Conservation (phyloP, 1,139 yeast genomes). For the Pichia sp. region DNA sequence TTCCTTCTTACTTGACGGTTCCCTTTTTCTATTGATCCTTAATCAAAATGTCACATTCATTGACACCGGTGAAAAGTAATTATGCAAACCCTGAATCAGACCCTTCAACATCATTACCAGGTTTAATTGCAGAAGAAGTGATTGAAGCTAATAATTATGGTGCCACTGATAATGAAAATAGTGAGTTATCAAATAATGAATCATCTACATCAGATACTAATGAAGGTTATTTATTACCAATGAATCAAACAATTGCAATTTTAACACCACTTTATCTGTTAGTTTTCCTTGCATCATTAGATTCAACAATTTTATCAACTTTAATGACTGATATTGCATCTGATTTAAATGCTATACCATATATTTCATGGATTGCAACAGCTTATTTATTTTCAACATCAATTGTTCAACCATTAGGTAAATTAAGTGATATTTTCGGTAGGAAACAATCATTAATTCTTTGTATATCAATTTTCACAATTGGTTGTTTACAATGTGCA, state of each 20-base stretch:
- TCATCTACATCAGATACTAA: not conserved
- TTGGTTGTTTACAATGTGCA: constrained; percentile 54
- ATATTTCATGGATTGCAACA: constrained; percentile 55
- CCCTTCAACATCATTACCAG: constrained; percentile 38
- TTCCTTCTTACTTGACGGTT: not conserved
- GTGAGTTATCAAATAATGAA: not conserved
- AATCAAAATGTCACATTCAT: not conserved
- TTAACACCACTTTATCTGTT: constrained; percentile 25
- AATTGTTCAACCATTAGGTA: constrained; percentile 75
- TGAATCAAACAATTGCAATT: constrained; percentile 22
- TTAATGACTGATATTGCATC: constrained; percentile 57
- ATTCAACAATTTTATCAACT: constrained; percentile 60
- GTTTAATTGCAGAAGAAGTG: constrained; percentile 42
- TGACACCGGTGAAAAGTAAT: constrained; percentile 4
- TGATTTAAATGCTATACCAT: constrained; percentile 47
- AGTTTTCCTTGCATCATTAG: constrained; percentile 49
- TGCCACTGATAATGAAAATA: constrained; percentile 1
- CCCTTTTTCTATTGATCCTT: not conserved
- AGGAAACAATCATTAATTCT: constrained; percentile 48
- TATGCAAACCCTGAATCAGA: constrained; percentile 18
- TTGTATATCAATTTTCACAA: constrained; percentile 41
- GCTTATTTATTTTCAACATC: constrained; percentile 54
- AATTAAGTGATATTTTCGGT: constrained; percentile 80
- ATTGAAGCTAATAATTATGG: constrained; percentile 23
- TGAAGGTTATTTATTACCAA: constrained; percentile 25